Conservation (phyloP, 768 basidiomycete genomes). For the Cubamyces sp. region DNA sequence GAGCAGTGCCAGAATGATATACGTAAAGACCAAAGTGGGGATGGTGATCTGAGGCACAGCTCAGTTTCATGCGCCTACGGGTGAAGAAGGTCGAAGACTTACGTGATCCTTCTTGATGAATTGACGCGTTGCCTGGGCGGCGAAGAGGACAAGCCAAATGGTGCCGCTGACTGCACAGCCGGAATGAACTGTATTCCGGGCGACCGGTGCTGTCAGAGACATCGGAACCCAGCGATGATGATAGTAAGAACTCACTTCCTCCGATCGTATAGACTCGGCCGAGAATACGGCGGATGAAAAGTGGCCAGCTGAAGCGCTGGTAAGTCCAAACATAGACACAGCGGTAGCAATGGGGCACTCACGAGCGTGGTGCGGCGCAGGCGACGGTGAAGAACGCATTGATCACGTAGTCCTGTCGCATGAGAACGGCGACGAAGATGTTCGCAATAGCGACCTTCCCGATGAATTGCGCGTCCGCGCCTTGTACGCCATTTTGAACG, state of each 20-base stretch:
- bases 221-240: background rate
- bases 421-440: conserved; percentile 44
- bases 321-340: conserved; percentile 2
- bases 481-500: conserved; percentile 37
- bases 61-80: conserved; percentile 17
- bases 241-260: conserved; percentile 39
- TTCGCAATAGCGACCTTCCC: conserved; percentile 46
- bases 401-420: conserved; percentile 54
- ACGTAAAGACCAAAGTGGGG: conserved; percentile 52
- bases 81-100: conserved; percentile 4
- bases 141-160: conserved; percentile 53
- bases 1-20: conserved; percentile 49
- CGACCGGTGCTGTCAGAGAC: background rate
- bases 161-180: conserved; percentile 56
- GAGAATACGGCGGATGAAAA: conserved; percentile 52
- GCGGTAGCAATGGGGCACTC: conserved; percentile 27
- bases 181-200: conserved; percentile 44
- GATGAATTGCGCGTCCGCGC: conserved; percentile 36
- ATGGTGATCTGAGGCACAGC: conserved; percentile 43
- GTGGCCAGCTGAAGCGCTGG: conserved; percentile 46
- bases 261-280: conserved; percentile 61
- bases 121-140: conserved; percentile 55
- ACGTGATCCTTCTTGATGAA: conserved; percentile 42
- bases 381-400: conserved; percentile 56
- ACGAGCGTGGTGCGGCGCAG: conserved; percentile 52